Base-by-base conservation (phyloP, 805 yeast genomes). In the Candida xiaguanensis region DNA sequence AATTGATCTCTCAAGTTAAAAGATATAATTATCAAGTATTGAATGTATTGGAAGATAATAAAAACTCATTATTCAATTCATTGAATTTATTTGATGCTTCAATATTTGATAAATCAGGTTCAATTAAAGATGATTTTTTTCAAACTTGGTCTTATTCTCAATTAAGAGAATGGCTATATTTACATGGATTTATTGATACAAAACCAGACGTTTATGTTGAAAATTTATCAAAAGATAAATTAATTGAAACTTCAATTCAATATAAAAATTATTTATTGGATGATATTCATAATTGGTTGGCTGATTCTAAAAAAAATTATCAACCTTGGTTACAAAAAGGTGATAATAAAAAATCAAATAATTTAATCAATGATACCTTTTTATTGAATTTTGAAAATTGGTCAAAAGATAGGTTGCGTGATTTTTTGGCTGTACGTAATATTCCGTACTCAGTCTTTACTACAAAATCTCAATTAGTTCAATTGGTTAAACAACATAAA, bases 81-180 rank as follows among this genome's bases (percentile, higher is more conserved):
- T 50, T 76, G 36, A 59, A 70, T 38, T 44, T 68, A 31, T 54
- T 66, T 8, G 51, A 58, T 31, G 56, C 59, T 37, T 49, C 60
- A 5, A 45, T 69, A 3, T 63, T 63, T 37, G 72, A 71, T 41
- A 62, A 61, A 36, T 52, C 61, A 11, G 72, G 71, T 13, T 41
- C 58, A 20, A 49, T 72, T 42, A 70, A 65, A 46, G 70, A 67
- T 26, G 66, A 65, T 27, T 58, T 72, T 15, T 71, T 77, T 52
- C 65, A 75, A 42, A 57, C 65, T 13, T 78, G 83, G 83, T 57
- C 77, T 3, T 64, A 72, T 18, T 62, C 70, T 4, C 84, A 80
- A 49, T 56, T 81, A 42, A 61, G 67, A 48, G 72, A 71, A 43
- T 81, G 85, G 77, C 56, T 82, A 24, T 56, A 64, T 39, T 52